Conservation (phyloP, 306 rosid species). For the Quercus aquifolioides region DNA sequence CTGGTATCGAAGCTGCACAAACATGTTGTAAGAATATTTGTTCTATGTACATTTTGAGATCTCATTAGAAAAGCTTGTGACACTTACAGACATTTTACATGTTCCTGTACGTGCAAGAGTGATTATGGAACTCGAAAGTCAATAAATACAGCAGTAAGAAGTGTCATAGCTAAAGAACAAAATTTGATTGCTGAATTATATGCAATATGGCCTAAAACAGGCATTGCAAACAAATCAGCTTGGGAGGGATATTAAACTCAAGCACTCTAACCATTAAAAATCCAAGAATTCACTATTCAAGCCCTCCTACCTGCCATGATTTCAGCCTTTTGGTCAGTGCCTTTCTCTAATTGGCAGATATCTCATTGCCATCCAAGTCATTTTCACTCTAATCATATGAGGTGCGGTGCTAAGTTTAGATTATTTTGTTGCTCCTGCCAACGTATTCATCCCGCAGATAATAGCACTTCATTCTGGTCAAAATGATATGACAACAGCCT, state of each 20-base stretch:
- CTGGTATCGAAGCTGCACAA: neutral
- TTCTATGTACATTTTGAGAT: slow-evolving; percentile 3
- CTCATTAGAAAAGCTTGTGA: neutral
- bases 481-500: neutral
- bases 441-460: neutral
- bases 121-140: neutral
- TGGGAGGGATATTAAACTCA: neutral
- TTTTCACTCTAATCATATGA: no score
- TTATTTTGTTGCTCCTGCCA: neutral
- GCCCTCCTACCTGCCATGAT: neutral
- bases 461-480: neutral
- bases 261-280: neutral
- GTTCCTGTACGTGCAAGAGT: neutral
- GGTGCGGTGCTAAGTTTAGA: neutral
- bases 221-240: neutral
- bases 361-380: no score
- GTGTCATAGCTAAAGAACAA: neutral
- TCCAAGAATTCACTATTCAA: neutral
- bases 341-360: no score
- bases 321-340: neutral
- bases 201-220: neutral
- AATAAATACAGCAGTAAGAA: neutral
- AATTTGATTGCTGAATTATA: neutral
- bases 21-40: neutral
- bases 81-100: neutral